Conservation (phyloP, 225 moss, liverwort and hornwort genomes). For the Takakia lepidozioides region DNA sequence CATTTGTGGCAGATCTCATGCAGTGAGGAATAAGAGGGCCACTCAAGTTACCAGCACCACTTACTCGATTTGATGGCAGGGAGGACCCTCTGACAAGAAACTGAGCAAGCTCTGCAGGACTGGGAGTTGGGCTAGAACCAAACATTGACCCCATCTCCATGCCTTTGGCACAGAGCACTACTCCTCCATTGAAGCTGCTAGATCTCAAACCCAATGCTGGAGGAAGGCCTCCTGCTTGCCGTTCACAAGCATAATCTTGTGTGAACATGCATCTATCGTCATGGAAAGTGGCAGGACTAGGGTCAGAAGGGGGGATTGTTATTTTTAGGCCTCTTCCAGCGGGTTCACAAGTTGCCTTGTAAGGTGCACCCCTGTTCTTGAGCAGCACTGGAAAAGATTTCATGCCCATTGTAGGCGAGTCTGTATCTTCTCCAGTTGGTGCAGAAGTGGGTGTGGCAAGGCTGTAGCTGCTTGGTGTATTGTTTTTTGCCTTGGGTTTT, state of each 20-base stretch:
- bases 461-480: slow-evolving; percentile 11
- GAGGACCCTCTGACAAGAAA: slow-evolving; percentile 71
- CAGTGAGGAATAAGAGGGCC: slow-evolving; percentile 11
- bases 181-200: slow-evolving; percentile 19
- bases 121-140: slow-evolving; percentile 39
- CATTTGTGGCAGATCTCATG: slow-evolving; percentile 14
- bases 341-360: slow-evolving; percentile 27
- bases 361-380: slow-evolving; percentile 4
- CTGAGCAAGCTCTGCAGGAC: slow-evolving; percentile 81
- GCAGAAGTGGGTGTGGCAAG: slow-evolving; percentile 11
- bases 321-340: slow-evolving; percentile 29
- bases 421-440: slow-evolving; percentile 6
- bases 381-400: slow-evolving; percentile 15
- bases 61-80: slow-evolving; percentile 8
- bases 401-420: slow-evolving; percentile 9
- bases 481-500: slow-evolving; percentile 25
- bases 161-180: slow-evolving; percentile 15
- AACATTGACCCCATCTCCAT: slow-evolving; percentile 11
- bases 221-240: slow-evolving; percentile 12
- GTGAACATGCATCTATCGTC: slow-evolving; percentile 33
- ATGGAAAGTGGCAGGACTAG: slow-evolving; percentile 16
- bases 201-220: slow-evolving; percentile 26
- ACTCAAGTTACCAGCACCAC: slow-evolving; percentile 5
- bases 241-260: slow-evolving; percentile 21
- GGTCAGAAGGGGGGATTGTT: slow-evolving; percentile 33